A percentile compares a stretch with the other conserved stretches of the same genome.
Evolutionary conservation across 179 eudicot genomes (phyloP).

Genomic region (Silene noctiflora): DNA sequence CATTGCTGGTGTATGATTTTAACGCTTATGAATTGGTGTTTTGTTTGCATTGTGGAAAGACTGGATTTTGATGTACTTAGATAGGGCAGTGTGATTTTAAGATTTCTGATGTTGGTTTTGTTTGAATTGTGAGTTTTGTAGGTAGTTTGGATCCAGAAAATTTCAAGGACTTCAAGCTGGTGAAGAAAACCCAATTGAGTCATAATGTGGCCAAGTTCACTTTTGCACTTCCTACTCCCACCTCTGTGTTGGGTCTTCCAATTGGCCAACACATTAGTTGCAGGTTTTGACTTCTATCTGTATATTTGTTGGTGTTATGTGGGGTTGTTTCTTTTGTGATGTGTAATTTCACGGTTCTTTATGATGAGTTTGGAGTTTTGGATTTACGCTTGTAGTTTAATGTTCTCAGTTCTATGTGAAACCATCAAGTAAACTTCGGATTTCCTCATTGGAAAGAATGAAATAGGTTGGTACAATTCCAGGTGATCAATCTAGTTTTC

Average conservation of each 20-base stretch:
- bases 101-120: neutral
- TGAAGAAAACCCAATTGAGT: slow-evolving; percentile 62
- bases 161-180: slow-evolving; percentile 84
- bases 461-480: neutral
- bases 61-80: neutral
- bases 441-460: neutral
- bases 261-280: slow-evolving; percentile 98
- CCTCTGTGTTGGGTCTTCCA: slow-evolving; percentile 92
- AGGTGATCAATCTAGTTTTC: neutral
- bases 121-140: slow-evolving; percentile 14
- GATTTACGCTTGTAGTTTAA: neutral
- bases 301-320: too few species aligned
- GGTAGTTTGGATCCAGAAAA: slow-evolving; percentile 82
- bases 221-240: slow-evolving; percentile 79
- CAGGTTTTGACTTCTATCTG: slow-evolving; percentile 41
- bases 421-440: neutral
- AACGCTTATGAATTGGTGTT: too few species aligned
- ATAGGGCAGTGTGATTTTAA: neutral
- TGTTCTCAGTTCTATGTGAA: neutral
- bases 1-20: too few species aligned
- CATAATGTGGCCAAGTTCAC: slow-evolving; percentile 96
- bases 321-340: neutral
- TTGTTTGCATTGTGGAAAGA: too few species aligned
- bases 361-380: neutral
- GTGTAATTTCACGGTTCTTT: neutral